Conservation (phyloP, 1,284 basidiomycete genomes). For the Apiotrichum gracile region DNA sequence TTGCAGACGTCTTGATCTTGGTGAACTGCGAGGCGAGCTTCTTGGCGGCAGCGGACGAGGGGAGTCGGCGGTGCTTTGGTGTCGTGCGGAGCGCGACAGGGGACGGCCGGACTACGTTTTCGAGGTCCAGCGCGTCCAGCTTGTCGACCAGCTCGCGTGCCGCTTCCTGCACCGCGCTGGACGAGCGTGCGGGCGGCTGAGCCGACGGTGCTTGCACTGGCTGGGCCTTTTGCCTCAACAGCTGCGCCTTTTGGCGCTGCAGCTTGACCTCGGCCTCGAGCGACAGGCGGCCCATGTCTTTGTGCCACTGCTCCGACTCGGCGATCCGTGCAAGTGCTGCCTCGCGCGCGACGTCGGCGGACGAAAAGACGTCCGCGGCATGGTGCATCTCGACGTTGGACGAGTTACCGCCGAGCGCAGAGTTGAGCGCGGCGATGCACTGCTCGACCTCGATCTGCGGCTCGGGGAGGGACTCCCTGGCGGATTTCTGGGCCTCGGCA, state of each 20-base stretch:
- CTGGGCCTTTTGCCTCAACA: background rate
- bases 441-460: background rate
- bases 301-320: constrained; percentile 9
- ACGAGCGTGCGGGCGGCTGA: too few relatives aligned
- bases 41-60: constrained; percentile 7
- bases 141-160: constrained; percentile 15
- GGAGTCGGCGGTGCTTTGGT: constrained; percentile 17
- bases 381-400: constrained; percentile 6
- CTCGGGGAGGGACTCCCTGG: background rate
- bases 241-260: background rate
- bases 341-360: constrained; percentile 11
- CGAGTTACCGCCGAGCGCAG: constrained; percentile 1
- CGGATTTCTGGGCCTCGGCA: background rate
- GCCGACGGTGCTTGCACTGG: too few relatives aligned
- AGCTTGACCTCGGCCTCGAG: constrained; percentile 1
- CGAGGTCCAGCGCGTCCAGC: constrained; percentile 24
- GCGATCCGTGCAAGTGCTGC: constrained; percentile 1
- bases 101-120: constrained; percentile 10
- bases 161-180: background rate
- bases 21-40: constrained; percentile 10
- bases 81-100: constrained; percentile 4
- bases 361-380: constrained; percentile 11
- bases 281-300: constrained; percentile 1
- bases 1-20: constrained; percentile 18
- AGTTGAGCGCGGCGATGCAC: constrained; percentile 5